Evolutionary conservation across 2,329 filamentous ascomycete species (phyloP).

Genomic region (Phyllosticta citriasiana): DNA sequence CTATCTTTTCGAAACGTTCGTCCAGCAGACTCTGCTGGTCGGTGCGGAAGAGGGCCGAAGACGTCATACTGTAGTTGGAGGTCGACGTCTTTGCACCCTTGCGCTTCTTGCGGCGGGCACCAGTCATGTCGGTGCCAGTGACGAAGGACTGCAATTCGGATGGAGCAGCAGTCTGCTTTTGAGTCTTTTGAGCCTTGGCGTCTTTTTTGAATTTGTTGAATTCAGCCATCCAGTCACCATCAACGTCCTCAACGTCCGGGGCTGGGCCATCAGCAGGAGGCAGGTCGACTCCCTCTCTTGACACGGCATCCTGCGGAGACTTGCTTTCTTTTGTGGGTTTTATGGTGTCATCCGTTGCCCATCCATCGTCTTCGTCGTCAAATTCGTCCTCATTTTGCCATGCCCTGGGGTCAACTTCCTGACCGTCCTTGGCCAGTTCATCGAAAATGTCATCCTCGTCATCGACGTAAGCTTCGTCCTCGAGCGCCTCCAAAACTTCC

Average conservation of each 20-base stretch:
- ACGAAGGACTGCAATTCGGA: conserved; percentile 61
- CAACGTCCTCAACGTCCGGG: conserved; percentile 28
- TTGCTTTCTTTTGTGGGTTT: conserved; percentile 40
- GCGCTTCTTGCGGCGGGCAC: conserved; percentile 81
- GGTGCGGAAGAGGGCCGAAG: conserved; percentile 75
- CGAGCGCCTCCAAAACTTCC: conserved; percentile 84
- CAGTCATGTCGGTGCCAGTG: conserved; percentile 59
- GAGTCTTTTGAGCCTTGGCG: conserved; percentile 35
- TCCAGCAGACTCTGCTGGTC: conserved; percentile 80
- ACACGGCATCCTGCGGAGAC: conserved; percentile 32
- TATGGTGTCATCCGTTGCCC: conserved; percentile 90
- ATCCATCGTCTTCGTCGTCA: conserved; percentile 66
- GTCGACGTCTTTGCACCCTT: conserved; percentile 87
- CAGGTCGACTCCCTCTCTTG: conserved; percentile 13
- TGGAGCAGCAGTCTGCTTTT: conserved; percentile 32
- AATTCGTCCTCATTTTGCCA: conserved; percentile 49
- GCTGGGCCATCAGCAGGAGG: conserved; percentile 23
- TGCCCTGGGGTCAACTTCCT: conserved; percentile 67
- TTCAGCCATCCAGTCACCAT: conserved; percentile 80
- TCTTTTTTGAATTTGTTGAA: conserved; percentile 94
- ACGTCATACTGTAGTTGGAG: conserved; percentile 85
- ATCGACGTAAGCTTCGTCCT: conserved; percentile 92
- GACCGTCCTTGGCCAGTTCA: conserved; percentile 56
- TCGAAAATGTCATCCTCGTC: conserved; percentile 76
- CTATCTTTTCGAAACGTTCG: conserved; percentile 80